phyloP scores from a whole-genome alignment of 805 yeast species.

The Saturnispora silvae region DNA sequence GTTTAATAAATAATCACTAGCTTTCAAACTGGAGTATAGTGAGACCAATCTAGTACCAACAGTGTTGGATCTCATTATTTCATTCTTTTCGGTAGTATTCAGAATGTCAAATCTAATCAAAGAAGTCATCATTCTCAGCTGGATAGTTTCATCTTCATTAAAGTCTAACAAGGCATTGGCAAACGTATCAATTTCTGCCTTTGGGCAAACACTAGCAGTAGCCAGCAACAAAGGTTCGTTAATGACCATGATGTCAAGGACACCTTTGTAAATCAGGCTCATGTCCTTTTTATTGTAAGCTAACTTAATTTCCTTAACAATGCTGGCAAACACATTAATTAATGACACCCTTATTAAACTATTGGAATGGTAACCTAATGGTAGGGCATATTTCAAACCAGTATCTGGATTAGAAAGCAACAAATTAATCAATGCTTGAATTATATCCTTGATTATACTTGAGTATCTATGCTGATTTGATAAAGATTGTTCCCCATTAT shows the following conservation, averaged over 20 bases:
- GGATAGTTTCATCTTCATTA: constrained; percentile 32
- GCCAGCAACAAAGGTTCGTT: constrained; percentile 38
- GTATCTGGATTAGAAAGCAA: constrained; percentile 65
- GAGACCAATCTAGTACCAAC: constrained; percentile 72
- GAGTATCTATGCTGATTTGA: constrained; percentile 41
- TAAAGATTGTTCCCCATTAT: constrained; percentile 12
- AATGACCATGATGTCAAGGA: constrained; percentile 14
- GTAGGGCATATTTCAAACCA: constrained; percentile 65
- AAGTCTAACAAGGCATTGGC: constrained; percentile 55
- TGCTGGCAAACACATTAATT: constrained; percentile 66
- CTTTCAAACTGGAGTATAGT: constrained; percentile 58
- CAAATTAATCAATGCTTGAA: constrained; percentile 56
- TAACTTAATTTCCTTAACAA: constrained; percentile 29
- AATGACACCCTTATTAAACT: constrained; percentile 58
- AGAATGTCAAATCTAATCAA: constrained; percentile 54
- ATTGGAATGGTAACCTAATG: constrained; percentile 68
- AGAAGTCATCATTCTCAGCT: constrained; percentile 37
- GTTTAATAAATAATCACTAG: constrained; percentile 42
- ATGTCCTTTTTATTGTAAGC: constrained; percentile 10
- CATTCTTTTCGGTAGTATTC: constrained; percentile 51
- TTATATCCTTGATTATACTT: constrained; percentile 49
- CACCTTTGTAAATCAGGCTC: constrained; percentile 7
- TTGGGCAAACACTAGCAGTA: constrained; percentile 52
- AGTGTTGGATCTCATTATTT: constrained; percentile 69
- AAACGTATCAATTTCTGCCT: constrained; percentile 57